A percentile compares a stretch with the other conserved stretches of the same genome.
Conservation (phyloP, 176 grass and related monocot genomes). For the Alloteropsis semialata region DNA sequence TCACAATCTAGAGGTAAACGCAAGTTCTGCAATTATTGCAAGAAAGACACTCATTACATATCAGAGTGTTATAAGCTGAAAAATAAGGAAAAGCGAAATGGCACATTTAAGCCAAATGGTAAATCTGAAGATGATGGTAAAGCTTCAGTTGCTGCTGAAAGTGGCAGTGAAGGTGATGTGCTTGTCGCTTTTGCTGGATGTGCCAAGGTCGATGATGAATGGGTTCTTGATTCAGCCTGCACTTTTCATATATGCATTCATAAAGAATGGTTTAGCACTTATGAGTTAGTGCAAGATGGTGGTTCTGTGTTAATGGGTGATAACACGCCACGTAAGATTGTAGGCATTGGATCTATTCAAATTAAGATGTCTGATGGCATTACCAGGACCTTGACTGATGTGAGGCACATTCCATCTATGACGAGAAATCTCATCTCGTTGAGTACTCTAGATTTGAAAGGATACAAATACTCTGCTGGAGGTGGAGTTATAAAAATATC, state of each 20-base stretch:
- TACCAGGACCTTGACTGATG: not conserved
- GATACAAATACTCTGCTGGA: too few species aligned
- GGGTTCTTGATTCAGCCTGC: slow-evolving; percentile 10
- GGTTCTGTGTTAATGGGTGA: not conserved
- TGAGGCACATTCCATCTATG: not conserved
- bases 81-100: slow-evolving; percentile 5
- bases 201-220: not conserved
- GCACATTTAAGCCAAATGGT: not conserved
- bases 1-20: not conserved
- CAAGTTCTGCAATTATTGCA: slow-evolving; percentile 3
- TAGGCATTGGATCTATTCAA: not conserved
- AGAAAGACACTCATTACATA: slow-evolving; percentile 3
- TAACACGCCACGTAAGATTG: not conserved
- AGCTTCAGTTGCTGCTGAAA: not conserved
- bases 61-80: slow-evolving; percentile 2
- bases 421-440: slow-evolving; percentile 19
- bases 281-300: not conserved
- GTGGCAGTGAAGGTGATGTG: not conserved
- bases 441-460: slow-evolving; percentile 9
- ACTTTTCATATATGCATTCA: slow-evolving; percentile 23
- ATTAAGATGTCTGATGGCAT: slow-evolving; percentile 27
- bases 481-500: too few species aligned
- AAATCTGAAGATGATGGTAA: slow-evolving; percentile 1
- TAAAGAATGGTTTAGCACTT: slow-evolving; percentile 7
- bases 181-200: not conserved